Base-by-base conservation (phyloP, 2,329 filamentous ascomycete genomes). In the Piedraia hortae region DNA sequence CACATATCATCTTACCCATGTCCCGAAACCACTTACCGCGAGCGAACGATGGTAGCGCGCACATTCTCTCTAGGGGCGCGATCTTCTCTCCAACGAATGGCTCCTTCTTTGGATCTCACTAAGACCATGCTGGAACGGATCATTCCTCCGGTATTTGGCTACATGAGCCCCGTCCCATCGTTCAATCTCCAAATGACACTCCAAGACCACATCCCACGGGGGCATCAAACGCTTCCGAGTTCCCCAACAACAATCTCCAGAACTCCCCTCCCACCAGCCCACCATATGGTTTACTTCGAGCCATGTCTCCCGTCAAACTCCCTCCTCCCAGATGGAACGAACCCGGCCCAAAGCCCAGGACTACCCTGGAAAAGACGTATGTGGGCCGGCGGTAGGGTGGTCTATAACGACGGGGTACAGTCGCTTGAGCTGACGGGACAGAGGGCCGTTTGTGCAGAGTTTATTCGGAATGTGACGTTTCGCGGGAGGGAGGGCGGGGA, bases 281-380 rank as follows among this genome's bases (percentile, higher is more conserved):
- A 88, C 41, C 78, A 91, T 43, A 55, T 90, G 16, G 63, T 82
- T 31, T 88, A 88, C 50, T 91, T 90, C 47, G 75, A 78, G 27
- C 59, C 71, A 6, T 59, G 64, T 29, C 50, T 69, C 10, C 52
- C 59, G 1, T 49, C 61, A 8, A 59, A 56, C 5, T 34, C 52
- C 15, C 59, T 93, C 19, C 56, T 77, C 10, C 52, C 63, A 1
- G 85, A 97, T 47, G 82, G 85, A 26, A 88, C 80, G 1, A 82
- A 93, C 41, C 52, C 61, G 4, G 53, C 69, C 23, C 77, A 90
- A 39, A 66, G 56, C 12, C 82, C 82, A 1, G 74, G 70, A 2
- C 40, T 41, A 3, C 64, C 66, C 1, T 90, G 73, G 41, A 56
- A 56, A 22, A 60, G 73, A 11, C 65, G 85, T 10, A 63, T 97